Evolutionary conservation across 441 rosid species (phyloP).

Genomic region (Pelargonium myrrhifolium): DNA sequence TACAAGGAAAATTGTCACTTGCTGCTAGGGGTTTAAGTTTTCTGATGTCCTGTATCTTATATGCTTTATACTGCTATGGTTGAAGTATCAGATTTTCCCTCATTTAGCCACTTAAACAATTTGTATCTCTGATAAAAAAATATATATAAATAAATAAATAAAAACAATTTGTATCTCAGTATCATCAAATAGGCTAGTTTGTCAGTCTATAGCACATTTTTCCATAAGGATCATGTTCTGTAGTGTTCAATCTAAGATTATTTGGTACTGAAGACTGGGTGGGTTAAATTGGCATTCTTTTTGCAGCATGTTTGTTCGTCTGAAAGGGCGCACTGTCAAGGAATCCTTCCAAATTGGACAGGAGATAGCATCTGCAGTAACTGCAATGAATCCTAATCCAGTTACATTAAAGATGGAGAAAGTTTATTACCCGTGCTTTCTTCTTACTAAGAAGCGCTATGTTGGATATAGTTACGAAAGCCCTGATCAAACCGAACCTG

Average conservation of each 20-base stretch:
- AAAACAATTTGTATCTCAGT: too few relatives aligned
- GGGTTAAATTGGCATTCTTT: neutral
- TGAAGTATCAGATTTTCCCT: neutral
- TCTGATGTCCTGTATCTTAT: too few relatives aligned
- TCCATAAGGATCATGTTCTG: too few relatives aligned
- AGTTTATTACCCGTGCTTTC: slow-evolving; percentile 91
- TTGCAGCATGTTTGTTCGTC: slow-evolving; percentile 93
- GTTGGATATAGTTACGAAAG: slow-evolving; percentile 93
- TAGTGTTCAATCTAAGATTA: too few relatives aligned
- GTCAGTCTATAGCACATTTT: too few relatives aligned
- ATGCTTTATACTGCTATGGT: too few relatives aligned
- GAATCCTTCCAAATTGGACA: slow-evolving; percentile 70
- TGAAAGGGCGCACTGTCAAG: slow-evolving; percentile 63
- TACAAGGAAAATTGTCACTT: slow-evolving; percentile 19
- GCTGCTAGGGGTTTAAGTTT: neutral
- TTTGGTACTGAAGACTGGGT: too few relatives aligned
- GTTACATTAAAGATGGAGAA: slow-evolving; percentile 93
- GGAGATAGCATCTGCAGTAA: slow-evolving; percentile 80
- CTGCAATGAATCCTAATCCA: slow-evolving; percentile 86
- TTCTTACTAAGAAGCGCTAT: slow-evolving; percentile 90
- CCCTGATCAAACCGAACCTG: slow-evolving; percentile 62
- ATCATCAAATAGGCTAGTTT: too few relatives aligned
- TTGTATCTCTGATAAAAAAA: too few relatives aligned
- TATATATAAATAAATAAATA: too few relatives aligned
- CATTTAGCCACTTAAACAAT: neutral